phyloP scores from a whole-genome alignment of 305 asterid species.

The Solanum hybrid region DNA sequence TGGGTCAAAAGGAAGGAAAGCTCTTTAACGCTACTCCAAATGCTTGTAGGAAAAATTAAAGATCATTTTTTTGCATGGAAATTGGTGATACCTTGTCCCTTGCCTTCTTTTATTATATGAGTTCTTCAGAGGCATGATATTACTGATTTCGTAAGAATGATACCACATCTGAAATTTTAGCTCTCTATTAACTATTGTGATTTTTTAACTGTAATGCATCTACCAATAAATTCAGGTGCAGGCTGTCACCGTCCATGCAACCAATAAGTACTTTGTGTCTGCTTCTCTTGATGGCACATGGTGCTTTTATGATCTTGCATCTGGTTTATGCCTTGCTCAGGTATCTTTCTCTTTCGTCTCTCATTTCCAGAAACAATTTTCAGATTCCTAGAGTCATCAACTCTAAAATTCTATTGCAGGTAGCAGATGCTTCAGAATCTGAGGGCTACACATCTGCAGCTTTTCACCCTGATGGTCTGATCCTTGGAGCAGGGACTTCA shows the following conservation, averaged over 20 bases:
- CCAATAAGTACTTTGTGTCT: slow-evolving; percentile 74
- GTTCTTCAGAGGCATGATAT: neutral
- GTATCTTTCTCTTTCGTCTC: slow-evolving; percentile 22
- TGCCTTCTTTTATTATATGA: neutral
- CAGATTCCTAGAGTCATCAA: neutral
- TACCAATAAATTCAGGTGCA: slow-evolving; percentile 52
- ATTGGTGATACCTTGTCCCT: neutral
- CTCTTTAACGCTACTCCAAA: neutral
- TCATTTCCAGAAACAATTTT: slow-evolving; percentile 1
- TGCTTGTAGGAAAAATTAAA: neutral
- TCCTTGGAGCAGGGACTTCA: slow-evolving; percentile 90
- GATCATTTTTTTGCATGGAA: neutral
- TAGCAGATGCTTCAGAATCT: slow-evolving; percentile 56
- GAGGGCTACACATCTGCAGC: slow-evolving; percentile 88
- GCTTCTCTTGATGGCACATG: slow-evolving; percentile 90
- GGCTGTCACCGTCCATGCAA: slow-evolving; percentile 93
- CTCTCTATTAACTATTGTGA: neutral
- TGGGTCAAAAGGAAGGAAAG: neutral
- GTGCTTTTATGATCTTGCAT: slow-evolving; percentile 82
- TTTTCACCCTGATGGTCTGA: slow-evolving; percentile 98
- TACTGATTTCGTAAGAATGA: neutral
- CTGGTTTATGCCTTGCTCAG: slow-evolving; percentile 93
- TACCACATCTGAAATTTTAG: neutral
- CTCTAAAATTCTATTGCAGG: slow-evolving; percentile 35
- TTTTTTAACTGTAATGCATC: neutral